phyloP scores from a whole-genome alignment of 352 stramenopile genomes.

The Phytophthora podocarpi region DNA sequence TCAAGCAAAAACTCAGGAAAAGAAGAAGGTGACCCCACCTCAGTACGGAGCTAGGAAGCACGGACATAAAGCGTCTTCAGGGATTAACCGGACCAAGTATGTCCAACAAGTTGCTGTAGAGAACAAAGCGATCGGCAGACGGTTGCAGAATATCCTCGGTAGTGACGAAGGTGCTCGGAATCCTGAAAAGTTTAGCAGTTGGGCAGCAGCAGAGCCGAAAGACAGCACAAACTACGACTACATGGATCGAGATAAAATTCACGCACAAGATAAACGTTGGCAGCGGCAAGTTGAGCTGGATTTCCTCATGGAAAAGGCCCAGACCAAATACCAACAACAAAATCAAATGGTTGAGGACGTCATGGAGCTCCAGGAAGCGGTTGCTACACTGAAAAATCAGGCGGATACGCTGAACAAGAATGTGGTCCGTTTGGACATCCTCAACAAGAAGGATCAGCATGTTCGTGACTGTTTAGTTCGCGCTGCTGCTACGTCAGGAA shows the following conservation, averaged over 20 bases:
- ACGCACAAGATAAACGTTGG: constrained; percentile 48
- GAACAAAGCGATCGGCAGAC: constrained; percentile 62
- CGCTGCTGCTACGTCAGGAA: constrained; percentile 19
- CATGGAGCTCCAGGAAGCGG: constrained; percentile 49
- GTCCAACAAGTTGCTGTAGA: constrained; percentile 51
- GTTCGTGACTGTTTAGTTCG: constrained; percentile 54
- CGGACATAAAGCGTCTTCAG: constrained; percentile 61
- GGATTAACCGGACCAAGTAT: constrained; percentile 69
- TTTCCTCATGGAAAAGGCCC: constrained; percentile 59
- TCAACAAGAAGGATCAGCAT: constrained; percentile 67
- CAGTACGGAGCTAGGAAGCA: constrained; percentile 50
- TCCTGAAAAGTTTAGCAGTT: constrained; percentile 20
- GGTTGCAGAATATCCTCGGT: constrained; percentile 47
- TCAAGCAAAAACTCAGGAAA: constrained; percentile 49
- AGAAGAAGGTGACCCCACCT: constrained; percentile 34
- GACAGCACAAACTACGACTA: constrained; percentile 32
- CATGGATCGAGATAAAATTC: constrained; percentile 53
- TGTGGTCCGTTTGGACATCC: constrained; percentile 46
- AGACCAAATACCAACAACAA: constrained; percentile 66
- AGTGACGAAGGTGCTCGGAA: constrained; percentile 23
- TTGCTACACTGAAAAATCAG: constrained; percentile 44
- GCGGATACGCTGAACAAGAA: constrained; percentile 44
- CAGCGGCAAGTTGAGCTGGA: constrained; percentile 57
- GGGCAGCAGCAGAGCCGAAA: constrained; percentile 32
- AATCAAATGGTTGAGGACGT: constrained; percentile 58